Evolutionary conservation across 371 early-diverging fungal species (phyloP), one percentile per base, ranked within the genome.

Genomic region (Fennellomyces sp.): DNA sequence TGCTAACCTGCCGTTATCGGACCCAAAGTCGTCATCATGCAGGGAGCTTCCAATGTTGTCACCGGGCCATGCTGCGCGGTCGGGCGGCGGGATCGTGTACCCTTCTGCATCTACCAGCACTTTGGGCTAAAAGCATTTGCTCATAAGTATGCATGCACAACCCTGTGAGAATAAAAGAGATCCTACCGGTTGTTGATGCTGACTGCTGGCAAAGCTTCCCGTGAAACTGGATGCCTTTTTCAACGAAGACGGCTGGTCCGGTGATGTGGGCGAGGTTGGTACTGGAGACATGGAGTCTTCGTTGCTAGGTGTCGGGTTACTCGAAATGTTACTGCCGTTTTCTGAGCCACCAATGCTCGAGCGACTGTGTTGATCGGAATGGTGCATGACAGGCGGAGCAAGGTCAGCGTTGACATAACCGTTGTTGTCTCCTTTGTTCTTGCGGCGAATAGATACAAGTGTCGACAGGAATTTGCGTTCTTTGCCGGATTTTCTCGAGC

Each of bases 71-170:
- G 73, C 78, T 30, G 75, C 62, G 35, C 80, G 76, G 59, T 82
- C 80, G 4, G 78, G 64, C n/a, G 80, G 83, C 31, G 83, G 83
- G 23, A 82, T 78, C 4, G 80, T 64, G 54, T 72, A 82, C 17
- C 83, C 83, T 33, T 82, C 80, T 13, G 69, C 70, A 60, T 82
- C 83, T 1, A 80, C 67, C 8, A 58, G 8, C 2, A 60, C 49
- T 26, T 58, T 51, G 25, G 65, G 61, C 58, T 61, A 51, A 23
- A 17, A 0, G 21, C 5, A 30, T 41, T 19, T n/a, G 27, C 26
- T 5, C 15, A 33, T 54, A 38, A 35, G 23, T 27, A 19, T 2
- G 12, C 15, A 31, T 11, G 21, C 39, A 54, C 23, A 31, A 5
- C 25, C 39, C 39, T 7, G 7, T 13, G 5, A 39, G 5, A 11